phyloP scores from a whole-genome alignment of 495 filamentous ascomycete species.

The Hyaloscypha finlandica region DNA sequence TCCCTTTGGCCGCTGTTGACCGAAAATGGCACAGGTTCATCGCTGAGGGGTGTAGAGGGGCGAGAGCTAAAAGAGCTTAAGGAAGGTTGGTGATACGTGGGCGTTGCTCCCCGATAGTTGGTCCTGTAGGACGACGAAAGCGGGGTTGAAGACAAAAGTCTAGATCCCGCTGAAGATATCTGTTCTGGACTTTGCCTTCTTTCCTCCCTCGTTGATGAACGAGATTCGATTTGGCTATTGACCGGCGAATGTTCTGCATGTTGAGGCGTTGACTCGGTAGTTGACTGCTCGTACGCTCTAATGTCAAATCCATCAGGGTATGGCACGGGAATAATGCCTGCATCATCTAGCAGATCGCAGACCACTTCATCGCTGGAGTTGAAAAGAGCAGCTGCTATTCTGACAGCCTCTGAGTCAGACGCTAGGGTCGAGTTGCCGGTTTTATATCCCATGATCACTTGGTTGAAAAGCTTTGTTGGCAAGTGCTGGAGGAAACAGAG shows the following conservation, averaged over 20 bases:
- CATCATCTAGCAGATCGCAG: neutral
- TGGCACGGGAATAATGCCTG: conserved; percentile 5
- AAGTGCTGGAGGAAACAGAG: conserved; percentile 37
- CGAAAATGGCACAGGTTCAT: neutral
- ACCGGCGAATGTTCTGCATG: too few relatives aligned
- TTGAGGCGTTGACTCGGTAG: too few relatives aligned
- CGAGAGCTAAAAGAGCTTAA: too few relatives aligned
- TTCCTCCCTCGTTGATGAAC: neutral
- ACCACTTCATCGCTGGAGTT: conserved; percentile 9
- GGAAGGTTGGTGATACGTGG: too few relatives aligned
- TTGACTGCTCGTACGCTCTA: neutral
- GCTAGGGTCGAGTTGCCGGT: conserved; percentile 1
- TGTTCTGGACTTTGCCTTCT: neutral
- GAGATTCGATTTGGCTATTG: too few relatives aligned
- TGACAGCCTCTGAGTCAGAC: neutral
- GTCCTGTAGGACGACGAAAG: neutral
- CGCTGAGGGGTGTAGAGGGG: too few relatives aligned
- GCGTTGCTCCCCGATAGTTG: too few relatives aligned
- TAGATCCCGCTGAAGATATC: neutral
- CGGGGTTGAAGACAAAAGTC: conserved; percentile 4
- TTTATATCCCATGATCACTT: conserved; percentile 4
- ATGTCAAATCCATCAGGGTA: neutral
- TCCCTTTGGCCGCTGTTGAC: conserved; percentile 12
- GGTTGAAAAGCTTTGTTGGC: conserved; percentile 26
- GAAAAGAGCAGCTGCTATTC: conserved; percentile 2